These are phyloP conservation scores for Nakazawaea populi DNA, from an alignment of 805 yeast genomes.

Conservation along the genomic window DNA sequence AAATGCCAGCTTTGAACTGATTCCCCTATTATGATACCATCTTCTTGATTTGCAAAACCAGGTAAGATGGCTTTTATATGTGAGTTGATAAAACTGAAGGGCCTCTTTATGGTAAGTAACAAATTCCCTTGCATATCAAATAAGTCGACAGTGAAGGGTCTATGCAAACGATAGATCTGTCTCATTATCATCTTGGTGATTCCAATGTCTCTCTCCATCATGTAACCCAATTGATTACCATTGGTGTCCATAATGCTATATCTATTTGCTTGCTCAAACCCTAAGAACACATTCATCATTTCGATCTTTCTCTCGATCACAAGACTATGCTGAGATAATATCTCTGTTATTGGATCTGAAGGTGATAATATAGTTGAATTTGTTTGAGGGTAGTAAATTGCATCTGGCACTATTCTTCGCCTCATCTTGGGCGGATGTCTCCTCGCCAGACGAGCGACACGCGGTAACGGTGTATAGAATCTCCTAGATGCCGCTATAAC, in stretches of 20 bases:
- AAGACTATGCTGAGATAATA: slow-evolving; percentile 74
- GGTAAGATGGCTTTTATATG: slow-evolving; percentile 74
- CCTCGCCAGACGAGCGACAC: not conserved
- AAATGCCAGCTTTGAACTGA: slow-evolving; percentile 90
- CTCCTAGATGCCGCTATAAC: not conserved
- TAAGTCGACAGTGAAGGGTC: slow-evolving; percentile 78
- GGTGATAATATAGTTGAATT: slow-evolving; percentile 33
- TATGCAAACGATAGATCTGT: slow-evolving; percentile 76
- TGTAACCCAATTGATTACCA: slow-evolving; percentile 73
- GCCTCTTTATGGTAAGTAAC: slow-evolving; percentile 65
- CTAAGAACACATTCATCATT: slow-evolving; percentile 78
- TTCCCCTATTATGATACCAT: slow-evolving; percentile 64
- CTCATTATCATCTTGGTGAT: slow-evolving; percentile 65
- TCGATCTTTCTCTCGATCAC: slow-evolving; percentile 87
- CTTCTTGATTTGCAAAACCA: slow-evolving; percentile 33
- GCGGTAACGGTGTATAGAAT: slow-evolving; percentile 7
- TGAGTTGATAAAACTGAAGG: slow-evolving; percentile 85
- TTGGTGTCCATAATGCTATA: slow-evolving; percentile 66
- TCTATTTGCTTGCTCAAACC: slow-evolving; percentile 86
- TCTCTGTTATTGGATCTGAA: slow-evolving; percentile 52
- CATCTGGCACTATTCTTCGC: slow-evolving; percentile 6
- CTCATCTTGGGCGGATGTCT: slow-evolving; percentile 3
- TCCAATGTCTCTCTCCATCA: slow-evolving; percentile 78
- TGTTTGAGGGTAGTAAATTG: slow-evolving; percentile 5
- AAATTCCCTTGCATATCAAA: slow-evolving; percentile 58